Conservation (phyloP, 2,329 filamentous ascomycete species). For the Emmonsiellopsis sp. region DNA sequence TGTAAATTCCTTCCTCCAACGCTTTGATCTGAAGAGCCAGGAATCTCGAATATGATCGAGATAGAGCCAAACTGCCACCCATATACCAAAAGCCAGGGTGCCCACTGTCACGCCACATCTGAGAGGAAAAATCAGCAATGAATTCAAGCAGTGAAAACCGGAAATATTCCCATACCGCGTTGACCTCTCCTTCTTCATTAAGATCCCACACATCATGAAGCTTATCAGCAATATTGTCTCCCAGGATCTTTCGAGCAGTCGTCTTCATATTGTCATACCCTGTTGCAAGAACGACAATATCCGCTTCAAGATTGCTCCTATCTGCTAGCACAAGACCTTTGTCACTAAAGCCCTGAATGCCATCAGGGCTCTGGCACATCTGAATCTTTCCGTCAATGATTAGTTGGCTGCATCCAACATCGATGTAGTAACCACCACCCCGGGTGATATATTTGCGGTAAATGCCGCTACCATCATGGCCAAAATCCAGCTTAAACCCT, state of each 20-base stretch:
- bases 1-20: constrained; percentile 34
- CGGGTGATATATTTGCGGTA: constrained; percentile 37
- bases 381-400: constrained; percentile 53
- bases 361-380: no score
- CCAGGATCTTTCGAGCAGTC: no score
- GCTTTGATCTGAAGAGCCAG: constrained; percentile 44
- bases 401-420: constrained; percentile 45
- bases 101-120: constrained; percentile 50
- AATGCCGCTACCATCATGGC: constrained; percentile 21
- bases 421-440: constrained; percentile 52
- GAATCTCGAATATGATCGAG: constrained; percentile 50
- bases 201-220: constrained; percentile 55
- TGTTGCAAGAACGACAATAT: constrained; percentile 56
- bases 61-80: constrained; percentile 55
- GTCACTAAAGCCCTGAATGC: no score
- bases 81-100: constrained; percentile 60
- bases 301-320: no score
- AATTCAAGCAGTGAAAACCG: no score
- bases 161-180: no score
- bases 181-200: constrained; percentile 46
- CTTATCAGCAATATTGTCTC: no score
- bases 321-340: no score
- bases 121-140: no score
- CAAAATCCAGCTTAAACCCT: constrained; percentile 37
- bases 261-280: no score